Base-by-base conservation (phyloP, 129 eudicot species). In the Lactuca sativa region DNA sequence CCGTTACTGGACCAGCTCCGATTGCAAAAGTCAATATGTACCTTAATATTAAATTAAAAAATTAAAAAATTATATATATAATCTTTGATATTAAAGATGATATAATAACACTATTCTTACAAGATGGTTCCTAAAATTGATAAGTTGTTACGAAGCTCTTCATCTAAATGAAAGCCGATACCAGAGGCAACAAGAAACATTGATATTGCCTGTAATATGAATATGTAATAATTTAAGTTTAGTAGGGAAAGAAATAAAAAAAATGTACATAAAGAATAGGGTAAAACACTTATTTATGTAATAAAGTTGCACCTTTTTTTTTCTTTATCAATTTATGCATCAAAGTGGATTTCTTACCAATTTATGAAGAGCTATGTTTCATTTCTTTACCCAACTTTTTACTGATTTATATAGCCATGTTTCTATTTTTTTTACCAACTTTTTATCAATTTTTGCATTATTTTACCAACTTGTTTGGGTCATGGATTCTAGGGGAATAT, bases 1-100 rank as follows among this genome's bases (percentile, higher is more conserved):
- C 97, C 0, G 97, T 90, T 59, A 81, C 90, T 62, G 97, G 97
- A 38, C 97, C 97, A 62, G 95, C 95, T 81, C 97, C 95, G 41
- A 81, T 69, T 25, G 97, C 91, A 81, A 70, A 90, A 51, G 81
- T 67, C 71, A 81, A 88, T 54, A 90, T 90, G 74, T 87, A 90
- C 92, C 97, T 90, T 70, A 10, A 25, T 68, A 66, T 37, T 11
- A 30, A 40, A 43, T 66, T 56, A 36, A 64, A 5, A 25, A 52
- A 66, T 41, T 31, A 16, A 49, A 47, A 17, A 8, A 31, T n/a
- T 66, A 56, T 9, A 34, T 43, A 30, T 33, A 15, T 2, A 38
- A 56, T 32, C 34, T 60, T 31, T 51, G 21, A 49, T 21, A 14
- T 53, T 53, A 73, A 37, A 30, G 36, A 40, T 30, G 7, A 41